These are phyloP conservation scores for Cornus suecica DNA, from an alignment of 148 eudicot species.

Conservation along the genomic window DNA sequence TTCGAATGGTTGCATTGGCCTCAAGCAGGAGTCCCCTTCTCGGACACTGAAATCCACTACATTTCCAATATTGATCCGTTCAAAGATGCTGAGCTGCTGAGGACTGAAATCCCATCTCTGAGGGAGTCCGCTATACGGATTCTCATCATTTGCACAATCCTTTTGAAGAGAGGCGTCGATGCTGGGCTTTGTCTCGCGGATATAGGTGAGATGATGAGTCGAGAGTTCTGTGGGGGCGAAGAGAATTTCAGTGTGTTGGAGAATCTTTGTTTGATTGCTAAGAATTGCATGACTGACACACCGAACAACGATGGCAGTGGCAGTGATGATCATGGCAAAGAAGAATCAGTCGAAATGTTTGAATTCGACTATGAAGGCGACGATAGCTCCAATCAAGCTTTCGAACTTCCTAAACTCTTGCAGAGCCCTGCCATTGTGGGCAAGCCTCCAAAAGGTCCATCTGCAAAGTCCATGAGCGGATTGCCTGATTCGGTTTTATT, in stretches of 20 bases:
- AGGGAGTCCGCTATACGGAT: constrained; percentile 74
- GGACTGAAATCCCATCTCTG: constrained; percentile 60
- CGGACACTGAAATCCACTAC: constrained; percentile 74
- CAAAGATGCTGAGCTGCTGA: constrained; percentile 66
- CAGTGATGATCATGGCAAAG: constrained; percentile 13
- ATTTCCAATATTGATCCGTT: constrained; percentile 62
- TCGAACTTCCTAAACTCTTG: constrained; percentile 15
- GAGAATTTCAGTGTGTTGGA: constrained; percentile 66
- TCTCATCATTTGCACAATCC: constrained; percentile 75
- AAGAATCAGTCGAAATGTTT: constrained; percentile 38
- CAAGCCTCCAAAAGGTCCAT: constrained; percentile 43
- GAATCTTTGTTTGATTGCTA: constrained; percentile 54
- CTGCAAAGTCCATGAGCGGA: constrained; percentile 22
- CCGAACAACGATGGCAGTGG: constrained; percentile 9
- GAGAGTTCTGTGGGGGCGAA: constrained; percentile 62
- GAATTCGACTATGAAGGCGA: constrained; percentile 41
- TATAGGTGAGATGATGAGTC: constrained; percentile 93
- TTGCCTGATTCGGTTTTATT: constrained; percentile 6
- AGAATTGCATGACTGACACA: constrained; percentile 24
- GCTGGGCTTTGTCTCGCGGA: constrained; percentile 78
- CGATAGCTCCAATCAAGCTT: constrained; percentile 11
- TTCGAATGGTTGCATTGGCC: constrained; percentile 99
- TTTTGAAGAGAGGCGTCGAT: constrained; percentile 59
- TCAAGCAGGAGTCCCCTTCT: constrained; percentile 84
- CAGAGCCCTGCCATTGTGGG: constrained; percentile 17